These are phyloP conservation scores for Strigomonas galati DNA, from an alignment of 208 protist species.

Conservation along the genomic window DNA sequence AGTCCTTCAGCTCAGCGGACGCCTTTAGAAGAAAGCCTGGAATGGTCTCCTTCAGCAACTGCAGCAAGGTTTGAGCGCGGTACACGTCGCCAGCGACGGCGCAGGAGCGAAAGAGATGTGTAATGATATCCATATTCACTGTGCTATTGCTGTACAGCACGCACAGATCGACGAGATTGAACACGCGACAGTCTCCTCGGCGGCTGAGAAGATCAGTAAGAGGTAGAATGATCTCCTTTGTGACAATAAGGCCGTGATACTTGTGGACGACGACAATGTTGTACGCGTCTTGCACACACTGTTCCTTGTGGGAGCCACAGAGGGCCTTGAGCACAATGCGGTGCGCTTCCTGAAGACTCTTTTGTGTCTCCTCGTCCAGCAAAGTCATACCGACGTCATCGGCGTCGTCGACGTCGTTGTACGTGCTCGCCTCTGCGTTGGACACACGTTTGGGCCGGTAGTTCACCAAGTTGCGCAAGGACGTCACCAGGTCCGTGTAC, in stretches of 20 bases:
- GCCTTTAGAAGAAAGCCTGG: conserved; percentile 76
- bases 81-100: conserved; percentile 74
- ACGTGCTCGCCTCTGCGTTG: background rate
- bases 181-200: conserved; percentile 77
- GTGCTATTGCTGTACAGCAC: conserved; percentile 73
- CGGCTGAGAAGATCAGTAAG: conserved; percentile 57
- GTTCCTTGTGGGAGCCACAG: conserved; percentile 53
- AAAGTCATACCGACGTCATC: conserved; percentile 5
- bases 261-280: conserved; percentile 82
- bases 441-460: conserved; percentile 40
- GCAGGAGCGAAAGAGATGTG: conserved; percentile 70
- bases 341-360: conserved; percentile 50
- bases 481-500: conserved; percentile 72
- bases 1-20: conserved; percentile 40
- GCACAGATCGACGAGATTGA: conserved; percentile 85
- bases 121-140: conserved; percentile 77
- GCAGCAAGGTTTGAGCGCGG: conserved; percentile 66
- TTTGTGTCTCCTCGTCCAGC: conserved; percentile 27
- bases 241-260: conserved; percentile 80
- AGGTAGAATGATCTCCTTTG: conserved; percentile 53
- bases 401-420: conserved; percentile 5
- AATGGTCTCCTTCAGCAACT: conserved; percentile 71
- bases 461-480: conserved; percentile 74
- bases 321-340: conserved; percentile 44
- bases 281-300: conserved; percentile 75